A percentile compares a stretch with the other conserved stretches of the same genome.
phyloP scores from a whole-genome alignment of 1,284 basidiomycete species.

The Testicularia cyperi region DNA sequence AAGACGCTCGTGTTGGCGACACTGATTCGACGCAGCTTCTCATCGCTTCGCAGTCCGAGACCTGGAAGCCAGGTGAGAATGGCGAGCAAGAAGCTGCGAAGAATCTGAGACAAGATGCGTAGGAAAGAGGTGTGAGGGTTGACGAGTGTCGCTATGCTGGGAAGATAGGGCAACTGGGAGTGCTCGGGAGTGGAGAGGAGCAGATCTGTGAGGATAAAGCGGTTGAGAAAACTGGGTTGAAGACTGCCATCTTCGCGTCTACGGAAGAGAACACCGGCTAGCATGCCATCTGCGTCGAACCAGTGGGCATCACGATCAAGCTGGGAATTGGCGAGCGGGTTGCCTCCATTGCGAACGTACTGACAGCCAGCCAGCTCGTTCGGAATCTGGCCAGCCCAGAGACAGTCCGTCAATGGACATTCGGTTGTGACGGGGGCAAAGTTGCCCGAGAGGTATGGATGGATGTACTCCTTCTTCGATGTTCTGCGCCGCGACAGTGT shows the following conservation, averaged over 20 bases:
- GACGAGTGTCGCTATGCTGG: conserved; percentile 64
- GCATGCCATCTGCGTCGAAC: conserved; percentile 62
- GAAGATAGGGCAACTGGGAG: conserved; percentile 59
- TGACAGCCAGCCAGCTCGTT: conserved; percentile 56
- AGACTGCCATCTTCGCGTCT: conserved; percentile 21
- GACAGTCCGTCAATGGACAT: conserved; percentile 51
- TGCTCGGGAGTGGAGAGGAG: conserved; percentile 50
- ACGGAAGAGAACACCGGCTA: conserved; percentile 63
- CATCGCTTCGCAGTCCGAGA: conserved; percentile 14
- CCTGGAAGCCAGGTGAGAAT: conserved; percentile 56
- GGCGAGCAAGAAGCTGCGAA: conserved; percentile 58
- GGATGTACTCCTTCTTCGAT: conserved; percentile 37
- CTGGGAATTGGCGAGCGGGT: conserved; percentile 57
- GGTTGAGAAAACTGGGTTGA: conserved; percentile 59
- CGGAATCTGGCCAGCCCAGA: conserved; percentile 54
- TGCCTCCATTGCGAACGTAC: conserved; percentile 65
- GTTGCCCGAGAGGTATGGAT: conserved; percentile 60
- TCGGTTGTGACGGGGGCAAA: conserved; percentile 58
- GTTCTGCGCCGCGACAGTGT: conserved; percentile 19
- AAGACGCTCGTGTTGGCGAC: conserved; percentile 64
- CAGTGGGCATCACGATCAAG: conserved; percentile 53
- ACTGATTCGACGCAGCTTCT: conserved; percentile 40
- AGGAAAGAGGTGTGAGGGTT: conserved; percentile 61
- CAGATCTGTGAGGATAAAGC: conserved; percentile 61
- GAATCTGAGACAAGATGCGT: conserved; percentile 60